Conservation (phyloP, 495 filamentous ascomycete species). For the Thermothielavioides terrestris region DNA sequence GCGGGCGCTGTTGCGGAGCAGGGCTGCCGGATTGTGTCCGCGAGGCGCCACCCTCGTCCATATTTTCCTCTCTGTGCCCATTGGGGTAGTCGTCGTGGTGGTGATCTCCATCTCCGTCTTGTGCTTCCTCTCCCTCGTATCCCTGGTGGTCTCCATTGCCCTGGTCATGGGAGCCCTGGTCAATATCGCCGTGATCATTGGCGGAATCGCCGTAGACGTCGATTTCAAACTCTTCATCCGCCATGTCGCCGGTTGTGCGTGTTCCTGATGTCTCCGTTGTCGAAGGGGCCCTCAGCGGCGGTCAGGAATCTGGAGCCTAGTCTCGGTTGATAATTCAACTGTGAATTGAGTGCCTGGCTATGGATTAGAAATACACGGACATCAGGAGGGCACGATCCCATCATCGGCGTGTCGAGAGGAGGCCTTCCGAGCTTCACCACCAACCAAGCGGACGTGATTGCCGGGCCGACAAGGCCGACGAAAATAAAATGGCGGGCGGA, state of each 20-base stretch:
- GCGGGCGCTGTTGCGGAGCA: conserved; percentile 33
- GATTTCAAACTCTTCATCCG: conserved; percentile 95
- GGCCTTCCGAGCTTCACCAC: neutral
- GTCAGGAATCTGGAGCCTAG: neutral
- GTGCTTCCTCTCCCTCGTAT: conserved; percentile 38
- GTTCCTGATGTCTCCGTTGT: neutral
- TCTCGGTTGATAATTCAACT: conserved; percentile 14
- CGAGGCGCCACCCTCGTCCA: conserved; percentile 34
- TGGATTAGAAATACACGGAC: conserved; percentile 28
- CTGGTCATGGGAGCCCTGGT: conserved; percentile 54
- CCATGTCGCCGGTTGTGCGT: conserved; percentile 19
- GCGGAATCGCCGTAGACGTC: conserved; percentile 90
- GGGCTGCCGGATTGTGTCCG: conserved; percentile 19
- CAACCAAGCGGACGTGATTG: neutral
- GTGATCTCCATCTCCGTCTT: conserved; percentile 36
- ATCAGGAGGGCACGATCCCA: conserved; percentile 16
- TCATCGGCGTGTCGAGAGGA: conserved; percentile 19
- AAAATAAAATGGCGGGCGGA: neutral
- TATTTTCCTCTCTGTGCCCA: conserved; percentile 21
- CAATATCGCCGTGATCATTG: conserved; percentile 32
- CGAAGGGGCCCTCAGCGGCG: neutral
- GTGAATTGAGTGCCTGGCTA: conserved; percentile 24
- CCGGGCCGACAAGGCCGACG: neutral
- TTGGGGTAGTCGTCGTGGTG: conserved; percentile 30
- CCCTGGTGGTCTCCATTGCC: conserved; percentile 71